Evolutionary conservation across 257 asterid species (phyloP).

Genomic region (Solanum bulbocastanum): DNA sequence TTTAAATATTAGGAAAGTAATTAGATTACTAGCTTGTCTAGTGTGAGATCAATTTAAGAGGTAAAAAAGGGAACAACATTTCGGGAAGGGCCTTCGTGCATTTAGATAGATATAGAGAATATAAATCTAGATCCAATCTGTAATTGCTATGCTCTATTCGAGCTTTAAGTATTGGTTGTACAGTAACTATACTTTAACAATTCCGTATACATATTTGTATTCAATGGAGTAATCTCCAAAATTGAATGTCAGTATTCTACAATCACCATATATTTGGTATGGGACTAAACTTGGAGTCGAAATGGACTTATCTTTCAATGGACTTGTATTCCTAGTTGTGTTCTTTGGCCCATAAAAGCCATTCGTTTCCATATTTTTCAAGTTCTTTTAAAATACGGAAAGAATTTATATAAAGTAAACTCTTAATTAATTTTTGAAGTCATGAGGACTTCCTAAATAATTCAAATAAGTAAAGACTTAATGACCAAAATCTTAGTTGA

Average conservation of each 20-base stretch:
- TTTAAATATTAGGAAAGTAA: not conserved
- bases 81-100: not conserved
- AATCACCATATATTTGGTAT: not conserved
- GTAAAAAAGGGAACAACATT: not conserved
- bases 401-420: not conserved
- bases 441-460: not conserved
- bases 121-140: not conserved
- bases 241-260: not conserved
- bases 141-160: not conserved
- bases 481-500: not conserved
- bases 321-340: not conserved
- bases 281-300: not conserved
- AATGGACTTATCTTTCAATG: not conserved
- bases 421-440: not conserved
- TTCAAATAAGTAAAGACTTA: not conserved
- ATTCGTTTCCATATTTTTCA: not conserved
- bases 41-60: not conserved
- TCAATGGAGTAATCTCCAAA: not conserved
- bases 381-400: not conserved
- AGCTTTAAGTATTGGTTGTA: not conserved
- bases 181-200: not conserved
- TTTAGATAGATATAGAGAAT: not conserved
- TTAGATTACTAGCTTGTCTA: not conserved
- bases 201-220: not conserved
- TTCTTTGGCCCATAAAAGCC: not conserved